A percentile compares a stretch with the other conserved stretches of the same genome.
phyloP scores from a whole-genome alignment of 345 rosid genomes.

The Eucalyptus lansdowneana region DNA sequence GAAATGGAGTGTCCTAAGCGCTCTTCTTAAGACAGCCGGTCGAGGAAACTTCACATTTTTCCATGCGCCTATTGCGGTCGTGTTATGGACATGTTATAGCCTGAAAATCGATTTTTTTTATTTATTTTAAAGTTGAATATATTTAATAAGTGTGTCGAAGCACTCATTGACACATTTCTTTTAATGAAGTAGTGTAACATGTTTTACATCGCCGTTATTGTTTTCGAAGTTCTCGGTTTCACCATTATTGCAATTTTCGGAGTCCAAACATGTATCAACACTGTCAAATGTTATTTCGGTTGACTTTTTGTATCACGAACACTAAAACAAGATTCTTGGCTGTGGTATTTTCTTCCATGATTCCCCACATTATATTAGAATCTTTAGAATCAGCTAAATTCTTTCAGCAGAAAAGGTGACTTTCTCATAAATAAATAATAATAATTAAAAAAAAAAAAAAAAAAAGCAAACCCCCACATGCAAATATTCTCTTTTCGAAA shows the following conservation, averaged over 20 bases:
- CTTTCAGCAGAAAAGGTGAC: neutral
- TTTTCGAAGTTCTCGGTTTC: neutral
- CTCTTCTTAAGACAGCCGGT: neutral
- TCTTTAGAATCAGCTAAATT: neutral
- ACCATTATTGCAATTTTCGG: neutral
- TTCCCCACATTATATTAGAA: neutral
- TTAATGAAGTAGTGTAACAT: neutral
- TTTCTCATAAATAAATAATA: neutral
- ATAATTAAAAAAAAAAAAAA: no score
- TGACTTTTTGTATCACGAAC: neutral
- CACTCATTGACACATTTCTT: neutral
- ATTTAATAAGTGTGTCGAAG: neutral
- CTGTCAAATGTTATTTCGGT: neutral
- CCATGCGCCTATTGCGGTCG: neutral
- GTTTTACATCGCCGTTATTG: rapidly evolving
- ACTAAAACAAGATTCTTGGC: neutral
- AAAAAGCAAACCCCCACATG: neutral
- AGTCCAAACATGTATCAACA: neutral
- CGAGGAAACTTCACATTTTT: neutral
- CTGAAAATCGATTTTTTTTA: neutral
- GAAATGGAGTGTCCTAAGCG: no score
- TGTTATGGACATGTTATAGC: neutral
- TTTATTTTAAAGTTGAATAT: neutral
- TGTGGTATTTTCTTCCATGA: neutral
- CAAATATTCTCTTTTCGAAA: neutral